Base-by-base conservation (phyloP, 108 stramenopile species). In the Conticribra guillardii region DNA sequence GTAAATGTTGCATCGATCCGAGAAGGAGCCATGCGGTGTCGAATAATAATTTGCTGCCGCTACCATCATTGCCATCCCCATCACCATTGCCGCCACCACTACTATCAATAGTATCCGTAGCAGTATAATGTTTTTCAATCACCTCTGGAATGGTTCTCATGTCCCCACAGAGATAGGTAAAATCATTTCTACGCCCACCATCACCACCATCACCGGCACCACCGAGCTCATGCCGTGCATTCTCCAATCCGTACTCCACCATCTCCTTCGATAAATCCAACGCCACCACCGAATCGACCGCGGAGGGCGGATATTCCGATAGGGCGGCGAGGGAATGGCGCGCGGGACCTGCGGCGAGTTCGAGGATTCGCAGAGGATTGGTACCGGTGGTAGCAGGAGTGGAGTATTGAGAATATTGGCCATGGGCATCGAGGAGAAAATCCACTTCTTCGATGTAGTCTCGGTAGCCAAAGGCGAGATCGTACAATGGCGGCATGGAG, bases 401-500 rank as follows among this genome's bases (percentile, higher is more conserved):
- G 26, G 27, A 15, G 17, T 15, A 19, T 15, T 62, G 31, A 19
- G 71, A 45, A 54, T 81, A 73, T 21, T 64, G 56, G 22, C 60
- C 60, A 64, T 94, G 90, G 33, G 79, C 71, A 55, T 76, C 57
- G 19, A 89, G 21, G 32, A 94, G 64, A 73, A 94, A 94, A 8
- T 85, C 81, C 0, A 94, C 89, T 74, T 94, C 93, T 19, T 89
- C 84, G 54, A 85, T 86, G 61, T 79, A 94, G 48, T 84, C 80
- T 62, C 92, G 74, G 62, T 90, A 93, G 17, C 89, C 89, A 82
- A 93, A 90, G 9, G 92, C 92, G 41, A 93, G 61, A 71, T 93
- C 92, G 60, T 93, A 93, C 18, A 93, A 54, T 2, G 89, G 78
- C 9, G 92, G 92, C 65, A 80, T 49, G 9, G 89, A 90, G 71